Evolutionary conservation across 1,284 basidiomycete species (phyloP).

Genomic region (Trichosporon sp.): DNA sequence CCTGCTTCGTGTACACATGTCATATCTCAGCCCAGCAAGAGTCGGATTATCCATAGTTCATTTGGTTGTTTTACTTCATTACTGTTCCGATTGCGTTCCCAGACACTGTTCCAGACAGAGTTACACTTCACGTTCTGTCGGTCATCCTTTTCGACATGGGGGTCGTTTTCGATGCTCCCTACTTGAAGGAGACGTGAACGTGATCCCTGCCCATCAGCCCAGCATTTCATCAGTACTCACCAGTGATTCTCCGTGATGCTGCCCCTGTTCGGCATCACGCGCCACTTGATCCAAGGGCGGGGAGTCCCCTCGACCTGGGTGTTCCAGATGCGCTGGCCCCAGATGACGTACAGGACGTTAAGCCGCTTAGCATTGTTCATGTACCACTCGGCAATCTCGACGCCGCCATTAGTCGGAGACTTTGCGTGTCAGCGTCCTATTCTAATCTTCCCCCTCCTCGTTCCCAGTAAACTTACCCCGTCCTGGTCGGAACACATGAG

Average conservation of each 20-base stretch:
- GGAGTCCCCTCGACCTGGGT: neutral
- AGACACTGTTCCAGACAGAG: no score
- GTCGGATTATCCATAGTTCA: no score
- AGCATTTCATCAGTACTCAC: neutral
- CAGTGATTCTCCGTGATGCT: constrained; percentile 16
- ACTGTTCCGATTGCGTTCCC: no score
- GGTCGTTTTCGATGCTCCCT: no score
- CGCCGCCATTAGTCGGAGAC: neutral
- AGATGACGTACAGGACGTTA: constrained; percentile 14
- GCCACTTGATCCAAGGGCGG: constrained; percentile 13
- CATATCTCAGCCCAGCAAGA: no score
- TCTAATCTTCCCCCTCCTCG: no score
- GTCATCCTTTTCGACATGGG: no score
- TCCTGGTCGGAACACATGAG: constrained; percentile 20
- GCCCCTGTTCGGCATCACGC: neutral
- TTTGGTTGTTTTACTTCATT: no score
- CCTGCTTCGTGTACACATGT: no score
- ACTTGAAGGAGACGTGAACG: constrained; percentile 21
- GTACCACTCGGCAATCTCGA: constrained; percentile 6
- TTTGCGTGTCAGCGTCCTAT: neutral
- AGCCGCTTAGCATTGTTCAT: neutral
- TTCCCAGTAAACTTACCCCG: neutral
- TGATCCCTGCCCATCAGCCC: constrained; percentile 15
- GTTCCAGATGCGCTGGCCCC: constrained; percentile 21
- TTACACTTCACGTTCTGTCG: no score